phyloP scores from a whole-genome alignment of 2,329 filamentous ascomycete genomes.

The Fusarium cyanostomum region DNA sequence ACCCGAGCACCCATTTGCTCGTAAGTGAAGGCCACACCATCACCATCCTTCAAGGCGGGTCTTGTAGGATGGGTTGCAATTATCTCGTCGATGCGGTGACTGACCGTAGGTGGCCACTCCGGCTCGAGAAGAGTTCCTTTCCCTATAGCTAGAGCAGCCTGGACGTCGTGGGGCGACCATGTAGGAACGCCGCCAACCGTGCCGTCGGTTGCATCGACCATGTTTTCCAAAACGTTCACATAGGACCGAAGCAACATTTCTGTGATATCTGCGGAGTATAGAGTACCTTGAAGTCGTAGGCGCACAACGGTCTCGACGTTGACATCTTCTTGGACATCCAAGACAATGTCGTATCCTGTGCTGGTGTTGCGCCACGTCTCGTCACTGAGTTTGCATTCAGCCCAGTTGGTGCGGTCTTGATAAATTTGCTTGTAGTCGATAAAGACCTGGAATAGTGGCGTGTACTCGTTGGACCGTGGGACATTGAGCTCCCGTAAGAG shows the following conservation, averaged over 20 bases:
- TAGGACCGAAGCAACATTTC: not conserved
- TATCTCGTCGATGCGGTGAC: not conserved
- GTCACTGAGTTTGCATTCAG: not conserved
- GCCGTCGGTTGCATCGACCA: not conserved
- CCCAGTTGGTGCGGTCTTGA: not conserved
- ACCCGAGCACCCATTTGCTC: not conserved
- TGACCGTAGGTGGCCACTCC: not conserved
- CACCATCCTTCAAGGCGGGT: not conserved
- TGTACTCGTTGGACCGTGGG: not conserved
- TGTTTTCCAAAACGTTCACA: not conserved
- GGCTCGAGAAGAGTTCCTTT: not conserved
- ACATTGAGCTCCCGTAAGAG: not conserved
- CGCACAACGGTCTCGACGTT: not conserved
- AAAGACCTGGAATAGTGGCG: conserved; percentile 8
- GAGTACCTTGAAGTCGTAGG: not conserved
- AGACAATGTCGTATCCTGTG: not conserved
- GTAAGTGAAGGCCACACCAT: not conserved
- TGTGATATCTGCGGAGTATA: not conserved
- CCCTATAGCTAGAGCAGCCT: not conserved
- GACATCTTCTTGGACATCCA: not conserved
- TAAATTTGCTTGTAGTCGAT: conserved; percentile 1
- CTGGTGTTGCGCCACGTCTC: not conserved
- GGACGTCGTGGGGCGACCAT: not conserved
- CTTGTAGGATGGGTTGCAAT: not conserved
- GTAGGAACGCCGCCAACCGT: not conserved